These are phyloP conservation scores for Thymus mandschuricus DNA, from an alignment of 257 asterid species.

Conservation along the genomic window DNA sequence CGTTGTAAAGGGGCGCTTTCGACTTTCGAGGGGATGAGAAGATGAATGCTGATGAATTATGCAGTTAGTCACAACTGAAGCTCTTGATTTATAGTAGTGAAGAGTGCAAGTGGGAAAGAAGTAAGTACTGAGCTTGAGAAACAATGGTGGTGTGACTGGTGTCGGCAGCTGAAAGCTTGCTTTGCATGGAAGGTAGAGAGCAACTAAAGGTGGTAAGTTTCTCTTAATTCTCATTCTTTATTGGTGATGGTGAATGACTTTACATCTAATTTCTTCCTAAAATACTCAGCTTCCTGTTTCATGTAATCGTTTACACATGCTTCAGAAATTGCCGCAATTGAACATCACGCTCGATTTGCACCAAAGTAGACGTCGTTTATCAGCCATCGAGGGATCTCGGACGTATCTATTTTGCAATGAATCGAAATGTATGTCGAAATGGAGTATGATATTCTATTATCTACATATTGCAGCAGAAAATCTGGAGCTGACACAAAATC, in stretches of 20 bases:
- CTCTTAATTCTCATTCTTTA: not conserved
- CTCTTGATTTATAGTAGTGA: constrained; percentile 18
- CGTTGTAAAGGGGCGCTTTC: not conserved
- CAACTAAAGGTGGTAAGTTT: constrained; percentile 25
- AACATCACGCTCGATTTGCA: too few relatives aligned
- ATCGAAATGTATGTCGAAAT: too few relatives aligned
- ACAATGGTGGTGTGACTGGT: constrained; percentile 28
- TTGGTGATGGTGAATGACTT: not conserved
- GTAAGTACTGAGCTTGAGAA: constrained; percentile 6
- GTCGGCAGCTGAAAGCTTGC: constrained; percentile 42
- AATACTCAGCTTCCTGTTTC: not conserved
- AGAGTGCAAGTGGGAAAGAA: not conserved
- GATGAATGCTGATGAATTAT: not conserved
- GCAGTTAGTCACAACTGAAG: not conserved
- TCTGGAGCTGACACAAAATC: not conserved
- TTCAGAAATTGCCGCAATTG: too few relatives aligned
- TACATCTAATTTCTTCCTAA: not conserved
- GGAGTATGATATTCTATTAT: too few relatives aligned
- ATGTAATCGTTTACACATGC: not conserved
- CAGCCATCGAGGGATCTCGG: too few relatives aligned
- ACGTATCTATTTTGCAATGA: too few relatives aligned
- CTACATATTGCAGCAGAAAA: not conserved
- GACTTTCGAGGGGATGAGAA: not conserved
- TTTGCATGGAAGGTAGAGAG: constrained; percentile 43
- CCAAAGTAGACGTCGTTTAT: too few relatives aligned